These are phyloP conservation scores for Cryphonectria japonica DNA, from an alignment of 2,329 filamentous ascomycete species.

Conservation along the genomic window DNA sequence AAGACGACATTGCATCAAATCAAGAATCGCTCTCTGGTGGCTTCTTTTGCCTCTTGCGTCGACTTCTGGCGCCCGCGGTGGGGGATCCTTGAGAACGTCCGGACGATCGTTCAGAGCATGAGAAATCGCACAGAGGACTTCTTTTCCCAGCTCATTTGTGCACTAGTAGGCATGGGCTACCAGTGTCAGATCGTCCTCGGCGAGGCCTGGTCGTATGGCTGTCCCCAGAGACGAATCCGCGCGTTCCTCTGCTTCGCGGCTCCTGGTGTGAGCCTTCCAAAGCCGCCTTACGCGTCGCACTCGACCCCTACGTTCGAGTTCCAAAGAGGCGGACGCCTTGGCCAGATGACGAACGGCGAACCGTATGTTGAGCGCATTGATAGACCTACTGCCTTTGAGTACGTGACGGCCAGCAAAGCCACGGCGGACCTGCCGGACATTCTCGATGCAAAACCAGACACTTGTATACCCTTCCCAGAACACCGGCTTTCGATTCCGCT, in stretches of 20 bases:
- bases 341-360: constrained; percentile 62
- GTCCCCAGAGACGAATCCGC: constrained; percentile 66
- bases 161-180: constrained; percentile 76
- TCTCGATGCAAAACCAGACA: constrained; percentile 61
- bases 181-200: constrained; percentile 70
- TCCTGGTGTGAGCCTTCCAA: constrained; percentile 62
- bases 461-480: constrained; percentile 69
- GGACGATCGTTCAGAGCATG: constrained; percentile 59
- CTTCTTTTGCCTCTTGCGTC: constrained; percentile 73
- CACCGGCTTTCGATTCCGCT: constrained; percentile 59
- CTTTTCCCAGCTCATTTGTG: constrained; percentile 73
- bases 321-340: constrained; percentile 49
- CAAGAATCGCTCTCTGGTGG: constrained; percentile 76
- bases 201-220: constrained; percentile 71
- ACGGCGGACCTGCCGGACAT: constrained; percentile 65
- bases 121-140: constrained; percentile 59
- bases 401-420: constrained; percentile 56
- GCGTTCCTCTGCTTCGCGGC: constrained; percentile 75
- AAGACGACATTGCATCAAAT: constrained; percentile 59
- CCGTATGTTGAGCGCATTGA: constrained; percentile 59
- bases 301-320: constrained; percentile 51
- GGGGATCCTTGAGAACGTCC: constrained; percentile 77
- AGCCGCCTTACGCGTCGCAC: constrained; percentile 64
- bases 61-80: constrained; percentile 78
- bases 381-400: constrained; percentile 62